Percentiles rank a stretch among this genome's conserved stretches.
These are phyloP conservation scores for Chaetothyriales sp. DNA, from an alignment of 2,329 filamentous ascomycete species.

Conservation along the genomic window DNA sequence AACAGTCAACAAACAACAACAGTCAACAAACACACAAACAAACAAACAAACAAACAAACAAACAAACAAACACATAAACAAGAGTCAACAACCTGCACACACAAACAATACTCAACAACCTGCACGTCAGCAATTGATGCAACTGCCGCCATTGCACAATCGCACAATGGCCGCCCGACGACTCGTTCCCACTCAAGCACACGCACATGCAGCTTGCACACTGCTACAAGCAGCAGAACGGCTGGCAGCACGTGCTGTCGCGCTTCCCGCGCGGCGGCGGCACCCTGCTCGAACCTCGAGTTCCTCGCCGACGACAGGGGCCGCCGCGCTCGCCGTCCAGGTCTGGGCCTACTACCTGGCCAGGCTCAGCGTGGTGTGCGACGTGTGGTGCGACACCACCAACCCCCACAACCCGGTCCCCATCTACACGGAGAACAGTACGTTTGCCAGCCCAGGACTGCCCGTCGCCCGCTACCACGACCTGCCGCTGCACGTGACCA, in stretches of 20 bases:
- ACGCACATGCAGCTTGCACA: constrained; percentile 60
- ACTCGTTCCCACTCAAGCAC: constrained; percentile 54
- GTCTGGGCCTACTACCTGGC: constrained; percentile 56
- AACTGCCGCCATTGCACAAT: no score
- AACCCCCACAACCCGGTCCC: constrained; percentile 44
- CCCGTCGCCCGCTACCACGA: constrained; percentile 49
- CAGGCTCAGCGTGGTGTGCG: constrained; percentile 65
- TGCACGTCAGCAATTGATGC: no score
- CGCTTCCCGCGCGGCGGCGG: constrained; percentile 66
- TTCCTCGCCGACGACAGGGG: constrained; percentile 65
- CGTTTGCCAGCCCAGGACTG: constrained; percentile 78
- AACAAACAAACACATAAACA: no score
- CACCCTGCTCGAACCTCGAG: constrained; percentile 74
- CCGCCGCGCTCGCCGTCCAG: constrained; percentile 59
- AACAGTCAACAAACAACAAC: no score
- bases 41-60: no score
- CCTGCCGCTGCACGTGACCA: constrained; percentile 62
- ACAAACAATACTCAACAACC: no score
- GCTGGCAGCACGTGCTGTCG: constrained; percentile 67
- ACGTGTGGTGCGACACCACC: constrained; percentile 42
- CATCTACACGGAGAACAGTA: constrained; percentile 72
- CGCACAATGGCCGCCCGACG: no score
- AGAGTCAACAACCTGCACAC: no score
- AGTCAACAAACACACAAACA: no score
- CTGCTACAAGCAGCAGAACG: constrained; percentile 62